These are phyloP conservation scores for Caryopteris hybrid DNA, from an alignment of 305 asterid species.

Conservation along the genomic window DNA sequence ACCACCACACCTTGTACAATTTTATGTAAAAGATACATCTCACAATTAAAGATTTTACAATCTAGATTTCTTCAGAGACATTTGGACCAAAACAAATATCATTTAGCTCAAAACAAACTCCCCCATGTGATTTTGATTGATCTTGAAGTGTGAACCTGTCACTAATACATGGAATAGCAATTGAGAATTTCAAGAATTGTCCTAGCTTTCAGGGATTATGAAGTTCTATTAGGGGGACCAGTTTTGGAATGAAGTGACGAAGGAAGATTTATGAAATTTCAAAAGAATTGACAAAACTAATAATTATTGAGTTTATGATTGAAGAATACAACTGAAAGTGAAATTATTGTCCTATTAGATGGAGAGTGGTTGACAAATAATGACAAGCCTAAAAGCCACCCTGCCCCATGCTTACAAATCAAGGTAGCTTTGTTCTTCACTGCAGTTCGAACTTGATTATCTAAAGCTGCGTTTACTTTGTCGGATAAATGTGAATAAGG, in stretches of 20 bases:
- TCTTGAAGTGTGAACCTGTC: not conserved
- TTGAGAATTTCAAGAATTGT: not conserved
- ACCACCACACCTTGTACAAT: no score
- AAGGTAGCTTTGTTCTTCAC: not conserved
- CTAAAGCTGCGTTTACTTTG: no score
- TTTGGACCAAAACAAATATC: no score
- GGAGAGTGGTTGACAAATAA: constrained; percentile 1
- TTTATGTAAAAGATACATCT: no score
- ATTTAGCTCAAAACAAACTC: no score
- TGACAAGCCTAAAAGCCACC: not conserved
- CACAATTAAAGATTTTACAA: no score
- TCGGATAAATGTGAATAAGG: no score
- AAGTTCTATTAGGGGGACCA: not conserved
- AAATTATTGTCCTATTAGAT: not conserved
- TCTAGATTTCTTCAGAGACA: no score
- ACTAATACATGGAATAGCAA: not conserved
- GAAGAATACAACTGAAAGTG: not conserved
- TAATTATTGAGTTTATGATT: not conserved
- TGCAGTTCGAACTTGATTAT: not conserved
- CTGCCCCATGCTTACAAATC: not conserved
- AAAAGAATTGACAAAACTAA: not conserved
- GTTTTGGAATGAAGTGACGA: not conserved
- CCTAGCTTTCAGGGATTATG: not conserved
- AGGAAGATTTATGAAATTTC: not conserved
- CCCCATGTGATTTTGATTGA: not conserved